phyloP scores from a whole-genome alignment of 2,329 filamentous ascomycete species.

The Aspergillus alliaceus region DNA sequence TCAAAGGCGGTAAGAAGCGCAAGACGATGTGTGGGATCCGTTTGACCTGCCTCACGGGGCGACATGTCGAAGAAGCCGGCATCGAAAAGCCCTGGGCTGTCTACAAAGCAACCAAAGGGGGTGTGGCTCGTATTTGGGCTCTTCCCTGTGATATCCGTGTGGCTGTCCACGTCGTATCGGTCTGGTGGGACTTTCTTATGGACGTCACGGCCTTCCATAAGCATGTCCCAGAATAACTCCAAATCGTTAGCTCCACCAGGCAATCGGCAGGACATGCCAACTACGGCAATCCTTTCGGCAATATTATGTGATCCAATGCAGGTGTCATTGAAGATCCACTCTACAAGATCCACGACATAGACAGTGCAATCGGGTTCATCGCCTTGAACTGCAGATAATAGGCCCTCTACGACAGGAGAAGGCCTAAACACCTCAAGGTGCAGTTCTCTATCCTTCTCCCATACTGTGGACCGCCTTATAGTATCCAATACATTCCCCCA shows the following conservation, averaged over 20 bases:
- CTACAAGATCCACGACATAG: neutral
- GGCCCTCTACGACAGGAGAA: neutral
- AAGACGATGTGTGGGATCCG: conserved; percentile 76
- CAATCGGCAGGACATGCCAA: conserved; percentile 24
- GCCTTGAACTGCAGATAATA: neutral
- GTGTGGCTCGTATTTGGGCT: conserved; percentile 31
- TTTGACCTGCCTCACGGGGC: conserved; percentile 68
- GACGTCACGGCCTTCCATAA: conserved; percentile 34
- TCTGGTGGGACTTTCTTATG: conserved; percentile 28
- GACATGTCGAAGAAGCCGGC: conserved; percentile 52
- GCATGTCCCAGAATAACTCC: conserved; percentile 38
- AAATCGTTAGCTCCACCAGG: conserved; percentile 20
- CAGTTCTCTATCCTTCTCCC: neutral
- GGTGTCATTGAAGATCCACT: neutral
- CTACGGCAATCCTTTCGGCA: conserved; percentile 25
- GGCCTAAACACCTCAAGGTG: neutral
- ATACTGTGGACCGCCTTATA: neutral
- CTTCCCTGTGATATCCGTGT: conserved; percentile 36
- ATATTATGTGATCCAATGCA: neutral
- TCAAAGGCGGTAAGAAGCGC: conserved; percentile 75
- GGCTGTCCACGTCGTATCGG: conserved; percentile 35
- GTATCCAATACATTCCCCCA: neutral
- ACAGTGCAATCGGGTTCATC: neutral
- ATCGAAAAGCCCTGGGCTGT: conserved; percentile 40
- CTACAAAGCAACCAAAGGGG: conserved; percentile 38